Evolutionary conservation across 164 flowering plant species (phyloP), one percentile per base, ranked within the genome.

Genomic region (Stephania japonica): DNA sequence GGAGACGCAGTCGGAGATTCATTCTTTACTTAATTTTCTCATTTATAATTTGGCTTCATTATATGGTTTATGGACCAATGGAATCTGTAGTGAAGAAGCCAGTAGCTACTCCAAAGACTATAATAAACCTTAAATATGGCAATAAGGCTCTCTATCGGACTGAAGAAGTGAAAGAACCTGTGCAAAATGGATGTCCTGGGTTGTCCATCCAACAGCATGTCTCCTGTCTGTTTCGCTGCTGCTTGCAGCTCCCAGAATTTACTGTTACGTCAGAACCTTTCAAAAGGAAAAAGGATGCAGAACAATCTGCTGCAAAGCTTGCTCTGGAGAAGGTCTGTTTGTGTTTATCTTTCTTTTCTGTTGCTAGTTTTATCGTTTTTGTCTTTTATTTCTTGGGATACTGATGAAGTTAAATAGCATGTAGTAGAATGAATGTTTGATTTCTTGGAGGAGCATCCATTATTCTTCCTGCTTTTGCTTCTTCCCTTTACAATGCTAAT

Each of bases 211-310:
- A 78, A 2, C 97, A 87, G 74, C 89, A 89, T 72, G 86, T 86
- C 10, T 91, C 89, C 12, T 76, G 80, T 68, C 82, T 90, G 25
- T 96, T 80, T 75, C 88, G 90, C n/a, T 96, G 99, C 84, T 67
- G 43, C 68, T 86, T 96, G 84, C 80, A 91, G 78, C 95, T 96
- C 69, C 99, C 98, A 8, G 95, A 91, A 25, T 42, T 87, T 73
- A 61, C 85, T 18, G 85, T 96, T 75, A 80, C 83, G 53, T 96
- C 99, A 0, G 93, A 75, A 32, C 76, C 75, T 44, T 96, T 79
- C 71, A 84, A 75, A 67, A 89, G 75, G 69, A 96, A 96, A 78
- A 96, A 88, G 77, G 99, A 96, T n/a, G 97, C 99, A 2, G 97
- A 90, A 81, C 99, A 96, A 77, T 82, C 89, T 83, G 99, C 98